phyloP scores from a whole-genome alignment of 495 filamentous ascomycete genomes.

The Penicillium pulvis region DNA sequence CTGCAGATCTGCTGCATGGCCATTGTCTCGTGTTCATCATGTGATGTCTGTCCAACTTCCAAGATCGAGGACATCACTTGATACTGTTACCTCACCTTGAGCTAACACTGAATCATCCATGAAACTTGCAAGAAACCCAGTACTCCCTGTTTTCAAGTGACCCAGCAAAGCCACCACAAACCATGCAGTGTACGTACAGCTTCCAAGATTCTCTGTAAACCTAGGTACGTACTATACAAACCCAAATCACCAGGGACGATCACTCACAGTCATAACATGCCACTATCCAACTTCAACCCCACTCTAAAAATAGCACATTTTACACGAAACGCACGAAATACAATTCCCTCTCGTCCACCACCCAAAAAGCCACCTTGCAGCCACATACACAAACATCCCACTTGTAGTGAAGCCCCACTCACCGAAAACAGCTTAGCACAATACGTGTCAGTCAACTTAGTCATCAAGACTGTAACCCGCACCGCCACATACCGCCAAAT shows the following conservation, averaged over 20 bases:
- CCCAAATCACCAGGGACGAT: not conserved
- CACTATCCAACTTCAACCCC: not conserved
- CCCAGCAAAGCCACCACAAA: conserved; percentile 5
- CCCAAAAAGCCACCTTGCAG: not conserved
- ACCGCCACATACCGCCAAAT: conserved; percentile 11
- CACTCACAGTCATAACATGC: not conserved
- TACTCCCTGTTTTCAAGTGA: not conserved
- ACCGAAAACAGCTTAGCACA: not conserved
- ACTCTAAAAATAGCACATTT: conserved; percentile 4
- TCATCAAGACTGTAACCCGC: not conserved
- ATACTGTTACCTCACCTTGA: not conserved
- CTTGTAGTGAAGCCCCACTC: not conserved
- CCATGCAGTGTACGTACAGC: not conserved
- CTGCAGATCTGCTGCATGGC: no score
- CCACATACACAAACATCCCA: not conserved
- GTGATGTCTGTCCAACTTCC: not conserved
- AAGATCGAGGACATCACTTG: not conserved
- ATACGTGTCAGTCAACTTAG: not conserved
- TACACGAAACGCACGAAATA: not conserved
- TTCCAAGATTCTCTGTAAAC: not conserved
- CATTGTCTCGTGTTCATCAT: not conserved
- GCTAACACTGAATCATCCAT: not conserved
- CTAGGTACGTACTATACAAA: conserved; percentile 2
- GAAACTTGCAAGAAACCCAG: not conserved
- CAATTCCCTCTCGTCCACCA: not conserved